Conservation (phyloP, 208 protist genomes). For the Phytomonas francai region DNA sequence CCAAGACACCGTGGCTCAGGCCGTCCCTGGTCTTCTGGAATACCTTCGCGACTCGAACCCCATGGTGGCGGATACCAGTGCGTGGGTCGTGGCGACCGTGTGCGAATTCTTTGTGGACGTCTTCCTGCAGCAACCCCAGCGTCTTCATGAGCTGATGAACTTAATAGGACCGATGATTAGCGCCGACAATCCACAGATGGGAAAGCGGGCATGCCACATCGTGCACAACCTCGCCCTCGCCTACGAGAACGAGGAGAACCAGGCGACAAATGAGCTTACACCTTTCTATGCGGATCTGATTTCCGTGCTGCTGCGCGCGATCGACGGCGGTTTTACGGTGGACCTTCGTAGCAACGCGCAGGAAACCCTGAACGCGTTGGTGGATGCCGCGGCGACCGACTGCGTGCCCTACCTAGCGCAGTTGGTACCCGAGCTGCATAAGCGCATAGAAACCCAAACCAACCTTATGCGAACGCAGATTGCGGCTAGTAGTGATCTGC, state of each 20-base stretch:
- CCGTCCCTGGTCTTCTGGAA: constrained; percentile 80
- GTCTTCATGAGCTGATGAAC: constrained; percentile 72
- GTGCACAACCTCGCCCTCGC: constrained; percentile 91
- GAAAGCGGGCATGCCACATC: constrained; percentile 89
- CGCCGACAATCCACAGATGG: constrained; percentile 51
- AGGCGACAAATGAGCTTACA: constrained; percentile 75
- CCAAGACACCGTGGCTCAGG: constrained; percentile 81
- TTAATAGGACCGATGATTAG: constrained; percentile 59
- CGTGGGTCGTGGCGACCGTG: constrained; percentile 93
- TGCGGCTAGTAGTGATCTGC: constrained; percentile 22
- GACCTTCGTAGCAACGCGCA: constrained; percentile 85
- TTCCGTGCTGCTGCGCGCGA: constrained; percentile 44
- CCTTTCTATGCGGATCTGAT: constrained; percentile 77
- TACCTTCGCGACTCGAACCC: constrained; percentile 75
- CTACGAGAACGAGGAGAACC: constrained; percentile 20
- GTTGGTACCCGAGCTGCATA: constrained; percentile 72
- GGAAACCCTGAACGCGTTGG: constrained; percentile 91
- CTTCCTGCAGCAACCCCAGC: constrained; percentile 40
- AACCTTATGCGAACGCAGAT: constrained; percentile 11
- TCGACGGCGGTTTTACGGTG: constrained; percentile 66
- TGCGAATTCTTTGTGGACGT: constrained; percentile 86
- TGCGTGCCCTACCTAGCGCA: constrained; percentile 35
- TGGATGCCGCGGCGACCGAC: constrained; percentile 80
- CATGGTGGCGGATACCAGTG: constrained; percentile 91
- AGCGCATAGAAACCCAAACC: constrained; percentile 34